Conservation (phyloP, 495 filamentous ascomycete genomes). For the Xylaria venustula region DNA sequence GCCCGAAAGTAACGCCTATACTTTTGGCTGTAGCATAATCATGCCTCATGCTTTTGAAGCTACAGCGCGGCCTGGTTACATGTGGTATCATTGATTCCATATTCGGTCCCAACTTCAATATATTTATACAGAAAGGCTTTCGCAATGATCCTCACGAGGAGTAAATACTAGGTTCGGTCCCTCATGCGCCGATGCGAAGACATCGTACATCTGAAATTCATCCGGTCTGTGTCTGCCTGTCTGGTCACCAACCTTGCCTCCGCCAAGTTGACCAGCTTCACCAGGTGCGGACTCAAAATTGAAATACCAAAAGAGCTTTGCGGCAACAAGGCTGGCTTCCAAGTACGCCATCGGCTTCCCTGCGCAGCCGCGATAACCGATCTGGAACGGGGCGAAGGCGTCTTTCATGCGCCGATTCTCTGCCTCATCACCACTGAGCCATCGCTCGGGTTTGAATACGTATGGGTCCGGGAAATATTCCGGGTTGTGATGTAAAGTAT, state of each 20-base stretch:
- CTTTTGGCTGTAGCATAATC: no score
- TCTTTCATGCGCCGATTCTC: not conserved
- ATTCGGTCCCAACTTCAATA: not conserved
- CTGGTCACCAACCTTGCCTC: slow-evolving; percentile 3
- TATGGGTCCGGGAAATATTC: slow-evolving; percentile 38
- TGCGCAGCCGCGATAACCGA: slow-evolving; percentile 57
- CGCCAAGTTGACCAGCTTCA: slow-evolving; percentile 17
- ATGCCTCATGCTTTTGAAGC: no score
- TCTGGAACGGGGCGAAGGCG: slow-evolving; percentile 57
- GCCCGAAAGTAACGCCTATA: no score
- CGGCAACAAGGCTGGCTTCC: slow-evolving; percentile 53
- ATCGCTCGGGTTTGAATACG: slow-evolving; percentile 39
- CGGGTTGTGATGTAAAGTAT: slow-evolving; percentile 40
- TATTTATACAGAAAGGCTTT: not conserved
- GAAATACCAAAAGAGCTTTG: slow-evolving; percentile 41
- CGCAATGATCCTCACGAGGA: not conserved
- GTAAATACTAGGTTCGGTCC: slow-evolving; percentile 29
- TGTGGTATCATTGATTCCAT: no score
- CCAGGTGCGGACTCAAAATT: slow-evolving; percentile 26
- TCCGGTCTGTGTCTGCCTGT: slow-evolving; percentile 24
- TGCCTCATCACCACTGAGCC: slow-evolving; percentile 23
- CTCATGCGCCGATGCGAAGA: slow-evolving; percentile 21
- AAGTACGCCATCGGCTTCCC: slow-evolving; percentile 58
- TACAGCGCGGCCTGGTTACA: no score
- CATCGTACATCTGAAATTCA: slow-evolving; percentile 41